Percentiles rank a stretch among this genome's conserved stretches.
Conservation (phyloP, 441 rosid genomes). For the Raphanus hybrid region DNA sequence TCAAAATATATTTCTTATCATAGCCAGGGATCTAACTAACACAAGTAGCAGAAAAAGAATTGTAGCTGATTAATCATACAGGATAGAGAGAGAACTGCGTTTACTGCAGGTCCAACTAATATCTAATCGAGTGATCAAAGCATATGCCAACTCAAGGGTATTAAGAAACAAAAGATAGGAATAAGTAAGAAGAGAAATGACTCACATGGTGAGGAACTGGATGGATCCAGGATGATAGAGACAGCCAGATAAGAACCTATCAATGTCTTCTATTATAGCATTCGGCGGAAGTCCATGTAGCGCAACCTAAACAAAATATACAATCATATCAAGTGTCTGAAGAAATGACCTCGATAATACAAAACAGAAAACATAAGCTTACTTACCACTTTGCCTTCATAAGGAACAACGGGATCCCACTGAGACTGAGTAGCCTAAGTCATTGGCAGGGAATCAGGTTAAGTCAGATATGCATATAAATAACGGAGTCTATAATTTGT, state of each 20-base stretch:
- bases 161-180: neutral
- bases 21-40: slow-evolving; percentile 6
- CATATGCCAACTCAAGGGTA: slow-evolving; percentile 4
- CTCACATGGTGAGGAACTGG: slow-evolving; percentile 49
- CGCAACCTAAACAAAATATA: slow-evolving; percentile 52
- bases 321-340: neutral
- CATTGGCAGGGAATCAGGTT: slow-evolving; percentile 21
- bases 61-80: slow-evolving; percentile 1
- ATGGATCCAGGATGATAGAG: slow-evolving; percentile 61
- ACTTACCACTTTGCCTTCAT: slow-evolving; percentile 85
- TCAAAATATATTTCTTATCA: neutral
- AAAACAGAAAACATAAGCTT: slow-evolving; percentile 36
- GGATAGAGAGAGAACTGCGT: neutral
- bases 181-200: slow-evolving; percentile 10
- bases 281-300: slow-evolving; percentile 66
- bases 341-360: neutral
- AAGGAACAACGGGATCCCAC: slow-evolving; percentile 61
- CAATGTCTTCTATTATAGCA: slow-evolving; percentile 64
- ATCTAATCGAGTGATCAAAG: neutral
- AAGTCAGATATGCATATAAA: neutral
- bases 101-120: slow-evolving; percentile 4
- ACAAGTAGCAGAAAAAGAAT: neutral
- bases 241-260: slow-evolving; percentile 78
- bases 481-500: neutral
- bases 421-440: slow-evolving; percentile 56